Evolutionary conservation across 1,284 basidiomycete species (phyloP), one percentile per base, ranked within the genome.

Genomic region (Phenoliferia sp.): DNA sequence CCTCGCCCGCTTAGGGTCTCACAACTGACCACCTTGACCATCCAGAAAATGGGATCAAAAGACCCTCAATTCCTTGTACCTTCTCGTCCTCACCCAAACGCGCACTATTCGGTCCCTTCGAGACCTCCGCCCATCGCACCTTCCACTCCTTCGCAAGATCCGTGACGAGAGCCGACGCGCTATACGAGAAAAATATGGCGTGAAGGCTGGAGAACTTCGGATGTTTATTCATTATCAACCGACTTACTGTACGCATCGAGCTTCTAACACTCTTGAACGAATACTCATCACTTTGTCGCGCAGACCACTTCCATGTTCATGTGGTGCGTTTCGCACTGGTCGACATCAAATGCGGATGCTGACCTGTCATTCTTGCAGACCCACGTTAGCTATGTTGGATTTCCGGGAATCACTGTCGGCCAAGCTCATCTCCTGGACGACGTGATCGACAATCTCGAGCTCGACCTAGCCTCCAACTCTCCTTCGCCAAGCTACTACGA

Each of bases 221-320:
- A 84, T 95, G 81, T 95, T 88, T 76, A 81, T 98, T 32, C 95
- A 99, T 78, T 98, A 99, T 77, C 94, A 97, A 77, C 95, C 95
- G 0, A 91, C 88, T 50, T 98, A 97, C 77, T 98, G 94, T 95
- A 71, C 76, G 90, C 83, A 52, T 54, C 29, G 31, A 62, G 31
- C 28, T 35, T 19, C 48, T 33, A 36, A 15, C 22, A 10, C 0
- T 12, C 60, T 59, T 22, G 39, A 22, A 44, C 12, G 15, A 44
- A 59, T 52, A 9, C 15, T 6, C 9, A 19, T 28, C 52, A 26
- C 61, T 10, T 63, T 15, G 50, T 34, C 26, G 12, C 22, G 17
- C 70, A 94, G 94, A 96, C 78, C 94, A 95, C 76, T 90, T 96
- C 75, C 93, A 96, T 74, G 91, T 99, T 0, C 96, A 99, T 75